phyloP scores from a whole-genome alignment of 2,329 filamentous ascomycete species.

The Diaporthe aspalathi region DNA sequence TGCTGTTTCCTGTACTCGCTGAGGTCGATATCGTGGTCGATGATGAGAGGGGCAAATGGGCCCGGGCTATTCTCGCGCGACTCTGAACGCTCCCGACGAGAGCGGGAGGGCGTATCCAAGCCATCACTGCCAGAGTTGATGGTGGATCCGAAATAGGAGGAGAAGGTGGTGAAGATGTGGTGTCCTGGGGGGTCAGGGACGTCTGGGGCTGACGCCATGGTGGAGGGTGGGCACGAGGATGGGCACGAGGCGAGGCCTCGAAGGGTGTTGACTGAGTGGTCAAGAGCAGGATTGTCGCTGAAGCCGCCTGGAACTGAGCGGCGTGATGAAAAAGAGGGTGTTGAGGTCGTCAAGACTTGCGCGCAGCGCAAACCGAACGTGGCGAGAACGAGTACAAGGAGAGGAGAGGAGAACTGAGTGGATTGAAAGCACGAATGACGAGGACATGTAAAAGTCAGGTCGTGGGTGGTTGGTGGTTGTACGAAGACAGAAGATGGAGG shows the following conservation, averaged over 20 bases:
- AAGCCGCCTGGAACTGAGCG: background rate
- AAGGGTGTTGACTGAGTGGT: background rate
- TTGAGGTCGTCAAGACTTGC: background rate
- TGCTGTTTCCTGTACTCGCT: background rate
- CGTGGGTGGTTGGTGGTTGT: background rate
- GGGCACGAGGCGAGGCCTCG: background rate
- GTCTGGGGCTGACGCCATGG: slow-evolving; percentile 2
- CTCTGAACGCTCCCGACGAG: background rate
- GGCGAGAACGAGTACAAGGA: background rate
- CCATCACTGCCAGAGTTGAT: slow-evolving; percentile 15
- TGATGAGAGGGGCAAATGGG: background rate
- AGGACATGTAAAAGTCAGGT: background rate
- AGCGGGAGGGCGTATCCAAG: background rate
- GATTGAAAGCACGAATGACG: background rate
- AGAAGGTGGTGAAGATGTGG: too few relatives aligned
- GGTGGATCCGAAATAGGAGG: background rate
- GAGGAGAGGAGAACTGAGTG: background rate
- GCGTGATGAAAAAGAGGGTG: background rate
- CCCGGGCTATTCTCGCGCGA: slow-evolving; percentile 13
- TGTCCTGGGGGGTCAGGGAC: background rate
- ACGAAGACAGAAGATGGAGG: background rate
- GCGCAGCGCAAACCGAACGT: background rate
- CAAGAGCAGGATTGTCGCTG: background rate
- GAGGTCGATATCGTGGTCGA: background rate
- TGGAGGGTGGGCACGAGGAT: background rate